Evolutionary conservation across 1,284 basidiomycete species (phyloP).

Genomic region (Apiotrichum laibachii): DNA sequence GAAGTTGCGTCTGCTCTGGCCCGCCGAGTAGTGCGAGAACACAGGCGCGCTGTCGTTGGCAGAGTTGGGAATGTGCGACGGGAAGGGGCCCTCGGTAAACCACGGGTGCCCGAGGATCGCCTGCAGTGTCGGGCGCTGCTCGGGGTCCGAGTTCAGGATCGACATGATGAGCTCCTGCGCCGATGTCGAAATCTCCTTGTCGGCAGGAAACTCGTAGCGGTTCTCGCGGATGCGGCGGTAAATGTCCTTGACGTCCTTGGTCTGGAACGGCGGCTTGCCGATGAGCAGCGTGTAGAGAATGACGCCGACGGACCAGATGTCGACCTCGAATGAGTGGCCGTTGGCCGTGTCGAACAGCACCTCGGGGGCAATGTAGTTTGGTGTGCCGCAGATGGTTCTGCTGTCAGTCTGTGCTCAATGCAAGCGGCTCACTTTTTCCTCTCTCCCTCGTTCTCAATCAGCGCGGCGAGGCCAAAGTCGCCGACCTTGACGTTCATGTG

Average conservation of each 20-base stretch:
- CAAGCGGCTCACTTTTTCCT: slow-evolving; percentile 70
- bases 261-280: slow-evolving; percentile 95
- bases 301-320: slow-evolving; percentile 96
- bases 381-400: slow-evolving; percentile 92
- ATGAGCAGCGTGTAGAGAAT: slow-evolving; percentile 93
- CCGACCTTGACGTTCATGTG: slow-evolving; percentile 96
- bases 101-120: slow-evolving; percentile 83
- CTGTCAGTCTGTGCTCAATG: not conserved
- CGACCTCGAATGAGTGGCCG: slow-evolving; percentile 97
- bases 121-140: slow-evolving; percentile 73
- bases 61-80: slow-evolving; percentile 71
- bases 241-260: slow-evolving; percentile 92
- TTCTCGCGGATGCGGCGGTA: slow-evolving; percentile 95
- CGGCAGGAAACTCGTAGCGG: slow-evolving; percentile 85
- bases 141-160: slow-evolving; percentile 81
- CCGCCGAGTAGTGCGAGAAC: slow-evolving; percentile 65
- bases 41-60: slow-evolving; percentile 73
- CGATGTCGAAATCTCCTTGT: slow-evolving; percentile 68
- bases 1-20: slow-evolving; percentile 69
- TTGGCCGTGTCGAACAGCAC: slow-evolving; percentile 93
- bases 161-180: slow-evolving; percentile 75
- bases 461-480: slow-evolving; percentile 93
- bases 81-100: slow-evolving; percentile 79
- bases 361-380: slow-evolving; percentile 98
- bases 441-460: slow-evolving; percentile 94